Percentiles rank a stretch among this genome's conserved stretches.
phyloP scores from a whole-genome alignment of 495 filamentous ascomycete genomes.

The Neurospora sp. region DNA sequence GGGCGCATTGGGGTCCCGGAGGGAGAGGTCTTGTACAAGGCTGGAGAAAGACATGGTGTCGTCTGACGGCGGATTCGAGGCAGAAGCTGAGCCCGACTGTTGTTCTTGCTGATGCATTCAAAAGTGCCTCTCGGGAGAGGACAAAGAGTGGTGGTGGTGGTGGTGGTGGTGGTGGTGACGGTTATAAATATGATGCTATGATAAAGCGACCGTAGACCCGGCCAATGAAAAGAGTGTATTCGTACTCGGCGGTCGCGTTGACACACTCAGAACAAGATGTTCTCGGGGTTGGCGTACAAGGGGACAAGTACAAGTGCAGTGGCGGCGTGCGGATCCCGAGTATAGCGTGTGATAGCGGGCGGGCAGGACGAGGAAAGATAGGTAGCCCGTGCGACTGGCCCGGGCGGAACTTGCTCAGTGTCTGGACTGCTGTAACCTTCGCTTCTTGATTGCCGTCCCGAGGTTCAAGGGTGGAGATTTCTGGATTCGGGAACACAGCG shows the following conservation, averaged over 20 bases:
- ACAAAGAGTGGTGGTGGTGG: neutral
- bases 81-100: neutral
- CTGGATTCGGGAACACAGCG: neutral
- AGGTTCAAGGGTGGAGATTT: neutral
- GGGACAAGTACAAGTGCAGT: neutral
- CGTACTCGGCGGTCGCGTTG: neutral
- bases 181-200: neutral
- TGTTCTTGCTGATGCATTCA: neutral
- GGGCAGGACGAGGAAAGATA: neutral
- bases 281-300: neutral
- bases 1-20: slow-evolving; percentile 42
- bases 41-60: slow-evolving; percentile 81
- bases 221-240: neutral
- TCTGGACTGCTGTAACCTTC: neutral
- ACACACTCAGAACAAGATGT: neutral
- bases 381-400: neutral
- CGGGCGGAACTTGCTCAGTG: neutral
- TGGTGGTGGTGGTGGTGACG: neutral
- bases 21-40: slow-evolving; percentile 77
- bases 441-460: neutral
- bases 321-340: neutral
- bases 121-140: neutral
- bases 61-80: neutral
- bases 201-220: neutral
- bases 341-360: neutral